Conservation (phyloP, 306 rosid species). For the Castanea sativa region DNA sequence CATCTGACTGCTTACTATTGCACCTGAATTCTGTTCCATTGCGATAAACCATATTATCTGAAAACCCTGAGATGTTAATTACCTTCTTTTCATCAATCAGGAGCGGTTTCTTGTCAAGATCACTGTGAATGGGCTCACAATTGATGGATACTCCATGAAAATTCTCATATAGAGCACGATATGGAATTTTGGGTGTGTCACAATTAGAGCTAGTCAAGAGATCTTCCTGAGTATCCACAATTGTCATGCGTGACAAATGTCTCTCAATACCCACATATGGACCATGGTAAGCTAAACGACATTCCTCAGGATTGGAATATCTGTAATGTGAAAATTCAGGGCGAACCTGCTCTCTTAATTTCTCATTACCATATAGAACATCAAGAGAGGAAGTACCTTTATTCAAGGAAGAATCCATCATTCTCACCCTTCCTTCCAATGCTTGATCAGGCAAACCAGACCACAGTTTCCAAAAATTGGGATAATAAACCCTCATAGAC, state of each 20-base stretch:
- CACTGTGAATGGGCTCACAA: constrained; percentile 6
- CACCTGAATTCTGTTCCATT: background rate
- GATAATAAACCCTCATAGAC: background rate
- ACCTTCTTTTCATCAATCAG: background rate
- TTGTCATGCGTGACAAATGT: background rate
- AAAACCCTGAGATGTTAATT: background rate
- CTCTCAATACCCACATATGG: background rate
- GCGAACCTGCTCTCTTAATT: background rate
- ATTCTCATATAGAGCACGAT: background rate
- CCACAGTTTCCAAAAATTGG: background rate
- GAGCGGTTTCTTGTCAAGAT: background rate
- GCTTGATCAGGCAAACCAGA: constrained; percentile 2
- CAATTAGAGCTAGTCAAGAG: background rate
- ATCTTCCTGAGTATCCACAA: constrained; percentile 2
- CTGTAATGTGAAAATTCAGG: background rate
- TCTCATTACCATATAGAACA: background rate
- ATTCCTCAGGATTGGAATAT: background rate
- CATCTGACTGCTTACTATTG: constrained; percentile 4
- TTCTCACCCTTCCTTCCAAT: constrained; percentile 1
- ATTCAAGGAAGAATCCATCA: background rate
- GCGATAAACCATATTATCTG: background rate
- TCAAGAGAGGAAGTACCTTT: background rate
- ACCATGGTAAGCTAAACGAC: background rate
- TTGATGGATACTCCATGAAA: background rate
- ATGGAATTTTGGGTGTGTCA: constrained; percentile 10